These are phyloP conservation scores for Blastocystis sp. DNA, from an alignment of 352 stramenopile species.

Conservation along the genomic window DNA sequence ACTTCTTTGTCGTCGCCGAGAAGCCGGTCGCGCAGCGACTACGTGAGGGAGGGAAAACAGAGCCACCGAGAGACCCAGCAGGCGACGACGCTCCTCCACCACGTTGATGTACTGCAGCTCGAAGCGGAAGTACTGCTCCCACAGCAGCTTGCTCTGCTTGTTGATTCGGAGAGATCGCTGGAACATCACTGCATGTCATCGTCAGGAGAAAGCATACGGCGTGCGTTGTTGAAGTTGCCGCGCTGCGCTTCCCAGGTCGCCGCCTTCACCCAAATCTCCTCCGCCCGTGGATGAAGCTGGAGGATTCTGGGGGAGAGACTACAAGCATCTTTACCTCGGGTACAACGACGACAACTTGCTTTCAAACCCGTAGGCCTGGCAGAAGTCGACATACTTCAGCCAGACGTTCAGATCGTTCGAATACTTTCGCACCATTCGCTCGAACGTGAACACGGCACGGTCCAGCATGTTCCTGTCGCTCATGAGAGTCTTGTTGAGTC, in stretches of 20 bases:
- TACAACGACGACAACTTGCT: neutral
- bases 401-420: conserved; percentile 34
- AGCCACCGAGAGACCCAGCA: conserved; percentile 37
- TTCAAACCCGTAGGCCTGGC: neutral
- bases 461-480: conserved; percentile 17
- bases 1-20: conserved; percentile 9
- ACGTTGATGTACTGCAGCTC: conserved; percentile 50
- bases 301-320: conserved; percentile 5
- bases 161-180: conserved; percentile 52
- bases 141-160: conserved; percentile 37
- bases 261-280: conserved; percentile 26
- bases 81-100: conserved; percentile 25
- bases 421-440: conserved; percentile 42
- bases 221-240: conserved; percentile 2
- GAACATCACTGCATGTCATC: neutral
- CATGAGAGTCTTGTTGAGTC: neutral
- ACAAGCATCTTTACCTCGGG: neutral
- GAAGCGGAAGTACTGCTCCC: conserved; percentile 53
- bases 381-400: conserved; percentile 54
- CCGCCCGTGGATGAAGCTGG: conserved; percentile 42
- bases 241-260: conserved; percentile 18
- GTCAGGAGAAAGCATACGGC: neutral
- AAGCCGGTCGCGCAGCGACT: conserved; percentile 16
- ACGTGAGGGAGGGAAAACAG: neutral
- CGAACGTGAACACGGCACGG: conserved; percentile 17